phyloP scores from a whole-genome alignment of 2,329 filamentous ascomycete species.

The Diplocarpon mali region DNA sequence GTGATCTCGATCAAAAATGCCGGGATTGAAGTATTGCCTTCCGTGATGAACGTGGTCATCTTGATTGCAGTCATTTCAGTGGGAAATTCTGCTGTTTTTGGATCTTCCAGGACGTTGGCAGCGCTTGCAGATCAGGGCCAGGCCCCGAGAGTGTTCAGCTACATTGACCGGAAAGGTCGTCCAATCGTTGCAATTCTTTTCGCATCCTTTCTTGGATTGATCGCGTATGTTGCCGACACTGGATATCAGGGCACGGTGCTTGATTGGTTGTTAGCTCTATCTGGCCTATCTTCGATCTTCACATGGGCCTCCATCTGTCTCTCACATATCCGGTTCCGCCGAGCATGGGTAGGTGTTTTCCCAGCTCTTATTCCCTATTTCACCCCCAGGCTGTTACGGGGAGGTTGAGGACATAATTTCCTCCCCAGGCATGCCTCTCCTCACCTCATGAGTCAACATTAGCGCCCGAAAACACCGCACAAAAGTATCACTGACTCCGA shows the following conservation, averaged over 20 bases:
- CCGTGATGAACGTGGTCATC: slow-evolving; percentile 91
- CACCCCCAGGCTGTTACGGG: too few species aligned
- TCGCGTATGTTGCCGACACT: slow-evolving; percentile 66
- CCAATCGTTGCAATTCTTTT: slow-evolving; percentile 63
- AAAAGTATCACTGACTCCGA: too few species aligned
- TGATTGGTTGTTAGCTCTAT: slow-evolving; percentile 68
- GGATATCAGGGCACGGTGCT: slow-evolving; percentile 47
- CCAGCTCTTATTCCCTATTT: too few species aligned
- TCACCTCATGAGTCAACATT: too few species aligned
- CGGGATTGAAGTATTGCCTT: slow-evolving; percentile 69
- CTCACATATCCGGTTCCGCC: slow-evolving; percentile 85
- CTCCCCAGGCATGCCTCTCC: too few species aligned
- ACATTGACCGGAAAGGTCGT: slow-evolving; percentile 73
- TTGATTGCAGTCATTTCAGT: slow-evolving; percentile 83
- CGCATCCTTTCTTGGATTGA: slow-evolving; percentile 56
- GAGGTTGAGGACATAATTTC: too few species aligned
- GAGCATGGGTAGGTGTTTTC: slow-evolving; percentile 30
- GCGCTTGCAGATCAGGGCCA: slow-evolving; percentile 82
- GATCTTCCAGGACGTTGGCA: slow-evolving; percentile 79
- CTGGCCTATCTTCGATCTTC: slow-evolving; percentile 63
- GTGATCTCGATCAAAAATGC: slow-evolving; percentile 85
- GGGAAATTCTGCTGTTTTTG: slow-evolving; percentile 85
- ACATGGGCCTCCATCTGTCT: slow-evolving; percentile 80
- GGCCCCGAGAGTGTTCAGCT: slow-evolving; percentile 65
- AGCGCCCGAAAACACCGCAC: too few species aligned